Evolutionary conservation across 495 filamentous ascomycete species (phyloP), one percentile per base, ranked within the genome.

Genomic region (Recurvomyces mirabilis): DNA sequence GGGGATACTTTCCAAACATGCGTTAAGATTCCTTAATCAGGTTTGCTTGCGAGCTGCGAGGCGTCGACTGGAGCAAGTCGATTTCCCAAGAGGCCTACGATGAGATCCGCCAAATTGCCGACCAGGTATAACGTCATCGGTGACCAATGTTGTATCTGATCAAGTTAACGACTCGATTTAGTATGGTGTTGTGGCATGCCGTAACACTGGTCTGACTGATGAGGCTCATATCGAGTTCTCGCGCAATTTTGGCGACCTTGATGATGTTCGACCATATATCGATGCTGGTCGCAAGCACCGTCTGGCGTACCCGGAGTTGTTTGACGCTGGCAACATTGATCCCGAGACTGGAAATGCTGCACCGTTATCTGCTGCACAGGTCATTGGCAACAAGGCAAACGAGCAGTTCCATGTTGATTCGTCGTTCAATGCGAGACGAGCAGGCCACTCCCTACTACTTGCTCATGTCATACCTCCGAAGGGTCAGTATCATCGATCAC

Each of bases 391-490:
- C 15, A 9, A 67, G 40, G 71, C 70, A 28, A 79, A 79, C 50
- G 60, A 57, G 4, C 59, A 77, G 7, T 79, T 71, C 57, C 75
- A 79, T 51, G 68, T 66, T 4, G 75, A 78, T 54, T 70, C 66
- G 11, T 65, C 65, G 12, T 79, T 75, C 58, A 79, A 79, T 53
- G 71, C 74, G 6, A 71, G 71, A 0, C 68, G 75, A 20, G 72
- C 74, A 1, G 61, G 59, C 12, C 69, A 69, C 60, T 75, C 71
- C 11, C 55, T 77, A 0, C 62, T 79, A 1, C 62, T 65, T 2
- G 70, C 72, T 10, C 60, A 66, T 20, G 63, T 64, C 37, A 58
- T 78, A 4, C 74, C 74, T 1, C 73, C 75, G 0, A 38, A 57
- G 10, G 32, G 32, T 17, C 10, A 12, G 7, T 9, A 7, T 36